A percentile compares a stretch with the other conserved stretches of the same genome.
Conservation (phyloP, 257 asterid genomes). For the Nemophila menziesii region DNA sequence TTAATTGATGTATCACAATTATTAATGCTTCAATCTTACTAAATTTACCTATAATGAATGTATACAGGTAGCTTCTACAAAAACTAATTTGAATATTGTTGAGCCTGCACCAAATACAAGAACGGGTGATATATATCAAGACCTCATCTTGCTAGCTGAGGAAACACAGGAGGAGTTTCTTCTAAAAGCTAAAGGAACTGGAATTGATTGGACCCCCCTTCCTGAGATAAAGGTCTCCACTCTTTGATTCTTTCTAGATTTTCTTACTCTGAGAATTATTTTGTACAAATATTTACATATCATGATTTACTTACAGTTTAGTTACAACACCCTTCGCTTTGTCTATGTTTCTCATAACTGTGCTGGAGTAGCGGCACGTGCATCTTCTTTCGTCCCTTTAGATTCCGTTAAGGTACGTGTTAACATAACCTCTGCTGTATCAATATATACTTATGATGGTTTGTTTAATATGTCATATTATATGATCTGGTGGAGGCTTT, state of each 20-base stretch:
- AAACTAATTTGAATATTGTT: too few species aligned
- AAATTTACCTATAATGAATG: too few species aligned
- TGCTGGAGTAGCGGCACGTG: slow-evolving; percentile 42
- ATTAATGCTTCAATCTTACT: too few species aligned
- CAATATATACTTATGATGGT: neutral
- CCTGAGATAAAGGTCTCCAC: slow-evolving; percentile 24
- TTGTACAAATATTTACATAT: neutral
- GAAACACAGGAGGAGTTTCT: slow-evolving; percentile 33
- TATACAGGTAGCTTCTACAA: too few species aligned
- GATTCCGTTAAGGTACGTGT: slow-evolving; percentile 30
- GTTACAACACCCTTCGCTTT: slow-evolving; percentile 11
- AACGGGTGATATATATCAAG: too few species aligned
- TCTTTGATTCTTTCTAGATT: neutral
- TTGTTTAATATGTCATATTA: neutral
- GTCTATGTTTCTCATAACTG: slow-evolving; percentile 20
- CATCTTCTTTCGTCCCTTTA: slow-evolving; percentile 19
- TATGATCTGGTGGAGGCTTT: too few species aligned
- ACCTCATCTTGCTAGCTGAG: slow-evolving; percentile 30
- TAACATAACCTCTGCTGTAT: neutral
- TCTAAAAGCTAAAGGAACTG: slow-evolving; percentile 30
- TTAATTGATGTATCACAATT: too few species aligned
- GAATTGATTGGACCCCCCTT: slow-evolving; percentile 27
- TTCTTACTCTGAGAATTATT: neutral
- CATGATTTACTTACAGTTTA: slow-evolving; percentile 5
- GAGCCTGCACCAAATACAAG: too few species aligned